phyloP scores from a whole-genome alignment of 1,284 basidiomycete species.

The Ganoderma multipileum region DNA sequence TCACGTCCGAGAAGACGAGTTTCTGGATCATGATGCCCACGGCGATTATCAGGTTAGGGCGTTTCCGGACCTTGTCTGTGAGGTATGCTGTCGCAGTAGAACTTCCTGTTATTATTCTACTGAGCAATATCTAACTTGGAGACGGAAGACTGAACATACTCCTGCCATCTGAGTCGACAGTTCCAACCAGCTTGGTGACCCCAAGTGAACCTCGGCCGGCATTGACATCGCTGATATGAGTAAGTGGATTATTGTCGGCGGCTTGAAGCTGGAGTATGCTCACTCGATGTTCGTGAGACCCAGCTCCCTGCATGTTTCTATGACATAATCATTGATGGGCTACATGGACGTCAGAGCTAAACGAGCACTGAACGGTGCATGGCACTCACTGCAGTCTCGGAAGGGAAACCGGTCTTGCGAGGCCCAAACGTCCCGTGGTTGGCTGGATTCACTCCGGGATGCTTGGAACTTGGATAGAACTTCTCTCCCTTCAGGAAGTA shows the following conservation, averaged over 20 bases:
- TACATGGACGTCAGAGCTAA: neutral
- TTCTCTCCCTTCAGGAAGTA: conserved; percentile 42
- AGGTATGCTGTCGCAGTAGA: conserved; percentile 51
- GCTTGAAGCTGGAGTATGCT: neutral
- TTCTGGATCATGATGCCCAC: conserved; percentile 40
- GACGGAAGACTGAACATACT: conserved; percentile 30
- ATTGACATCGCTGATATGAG: conserved; percentile 41
- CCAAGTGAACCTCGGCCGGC: conserved; percentile 34
- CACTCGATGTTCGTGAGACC: conserved; percentile 37
- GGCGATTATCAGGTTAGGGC: conserved; percentile 50
- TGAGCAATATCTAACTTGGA: neutral
- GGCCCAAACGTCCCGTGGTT: conserved; percentile 29
- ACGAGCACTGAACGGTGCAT: too few relatives aligned
- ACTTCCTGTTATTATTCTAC: conserved; percentile 33
- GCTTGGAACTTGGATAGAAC: neutral
- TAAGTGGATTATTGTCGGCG: neutral
- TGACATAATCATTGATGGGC: conserved; percentile 24
- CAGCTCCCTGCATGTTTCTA: conserved; percentile 29
- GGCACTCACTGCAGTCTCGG: conserved; percentile 20
- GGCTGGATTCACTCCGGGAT: neutral
- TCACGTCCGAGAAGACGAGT: conserved; percentile 33
- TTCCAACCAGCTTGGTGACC: conserved; percentile 35
- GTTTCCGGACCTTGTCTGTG: conserved; percentile 37
- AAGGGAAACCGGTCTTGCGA: conserved; percentile 32
- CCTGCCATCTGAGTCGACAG: conserved; percentile 39